Conservation (phyloP, 345 rosid genomes). For the Orychophragmus violaceus region DNA sequence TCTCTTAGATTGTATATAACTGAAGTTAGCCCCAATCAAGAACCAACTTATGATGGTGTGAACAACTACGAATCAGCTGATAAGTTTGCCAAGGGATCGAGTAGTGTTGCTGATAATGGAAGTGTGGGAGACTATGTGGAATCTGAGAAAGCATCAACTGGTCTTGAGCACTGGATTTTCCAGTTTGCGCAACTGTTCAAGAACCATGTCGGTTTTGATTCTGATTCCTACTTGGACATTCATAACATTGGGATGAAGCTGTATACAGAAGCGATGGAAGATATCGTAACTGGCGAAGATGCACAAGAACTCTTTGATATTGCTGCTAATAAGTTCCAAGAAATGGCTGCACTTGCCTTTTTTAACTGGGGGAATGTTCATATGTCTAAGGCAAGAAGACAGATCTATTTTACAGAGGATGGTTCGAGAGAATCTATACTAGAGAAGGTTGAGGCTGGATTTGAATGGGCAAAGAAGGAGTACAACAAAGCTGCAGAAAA, state of each 20-base stretch:
- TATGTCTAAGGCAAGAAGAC: constrained; percentile 77
- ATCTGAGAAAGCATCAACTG: constrained; percentile 35
- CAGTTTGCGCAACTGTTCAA: constrained; percentile 85
- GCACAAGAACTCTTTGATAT: constrained; percentile 77
- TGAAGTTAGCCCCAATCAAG: constrained; percentile 71
- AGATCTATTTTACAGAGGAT: constrained; percentile 56
- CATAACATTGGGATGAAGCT: constrained; percentile 87
- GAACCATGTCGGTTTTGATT: constrained; percentile 90
- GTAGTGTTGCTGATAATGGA: constrained; percentile 27
- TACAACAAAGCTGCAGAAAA: constrained; percentile 55
- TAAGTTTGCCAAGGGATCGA: constrained; percentile 26
- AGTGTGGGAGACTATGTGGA: constrained; percentile 32
- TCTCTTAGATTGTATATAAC: constrained; percentile 64
- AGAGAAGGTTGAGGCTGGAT: constrained; percentile 44
- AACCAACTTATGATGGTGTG: constrained; percentile 62
- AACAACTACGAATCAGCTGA: constrained; percentile 29
- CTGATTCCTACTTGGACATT: constrained; percentile 81
- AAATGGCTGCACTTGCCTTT: constrained; percentile 89
- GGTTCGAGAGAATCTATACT: constrained; percentile 54
- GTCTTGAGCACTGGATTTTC: constrained; percentile 73
- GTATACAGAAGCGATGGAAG: constrained; percentile 93
- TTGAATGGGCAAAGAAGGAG: constrained; percentile 72
- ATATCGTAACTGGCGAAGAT: constrained; percentile 65
- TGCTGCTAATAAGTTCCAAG: constrained; percentile 85
- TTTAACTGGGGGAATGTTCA: constrained; percentile 97